Base-by-base conservation (phyloP, 345 rosid species). In the Lumnitzera littorea region DNA sequence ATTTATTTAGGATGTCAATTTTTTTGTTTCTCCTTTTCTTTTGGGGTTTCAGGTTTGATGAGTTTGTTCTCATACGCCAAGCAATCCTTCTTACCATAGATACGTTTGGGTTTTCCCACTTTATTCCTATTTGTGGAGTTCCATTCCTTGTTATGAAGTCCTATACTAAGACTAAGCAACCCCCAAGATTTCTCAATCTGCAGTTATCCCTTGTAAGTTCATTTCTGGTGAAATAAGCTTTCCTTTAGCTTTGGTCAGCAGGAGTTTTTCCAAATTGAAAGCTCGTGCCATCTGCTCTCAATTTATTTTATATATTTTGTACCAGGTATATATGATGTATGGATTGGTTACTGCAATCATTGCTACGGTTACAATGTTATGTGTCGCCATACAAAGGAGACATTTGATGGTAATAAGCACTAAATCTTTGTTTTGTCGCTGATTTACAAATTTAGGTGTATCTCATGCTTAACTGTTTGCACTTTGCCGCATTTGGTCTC, bases 51-150 rank as follows among this genome's bases (percentile, higher is more conserved):
- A 94, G 99, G 82, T 94, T 84, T 65, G 99, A 94, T 52, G 99
- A 94, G 68, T 94, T 90, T 65, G 59, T 84, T 61, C 91, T 94
- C 55, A 67, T 81, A 64, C 87, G 90, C 49, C 99, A 94, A 78
- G 99, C 96, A 23, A 74, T 87, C 61, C 97, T 94, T 71, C 88
- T 92, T 29, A 74, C 90, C 50, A 76, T 92, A 2, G 97, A 92
- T 25, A 89, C 98, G 15, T 92, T 79, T 73, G 98, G 97, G 29
- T 92, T 89, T 62, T 89, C 98, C 25, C 76, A 73, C 76, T 75
- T 89, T 74, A 84, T 92, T 68, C 81, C 95, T 6, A 69, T 92
- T 50, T 77, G 85, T 58, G 99, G 90, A 50, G 87, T 92, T 59
- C 95, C 97, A 53, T 69, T 87, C 55, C 88, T 87, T 58, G 64